Evolutionary conservation across 805 yeast genomes (phyloP).

Genomic region (Kluyveromyces nonfermentans): DNA sequence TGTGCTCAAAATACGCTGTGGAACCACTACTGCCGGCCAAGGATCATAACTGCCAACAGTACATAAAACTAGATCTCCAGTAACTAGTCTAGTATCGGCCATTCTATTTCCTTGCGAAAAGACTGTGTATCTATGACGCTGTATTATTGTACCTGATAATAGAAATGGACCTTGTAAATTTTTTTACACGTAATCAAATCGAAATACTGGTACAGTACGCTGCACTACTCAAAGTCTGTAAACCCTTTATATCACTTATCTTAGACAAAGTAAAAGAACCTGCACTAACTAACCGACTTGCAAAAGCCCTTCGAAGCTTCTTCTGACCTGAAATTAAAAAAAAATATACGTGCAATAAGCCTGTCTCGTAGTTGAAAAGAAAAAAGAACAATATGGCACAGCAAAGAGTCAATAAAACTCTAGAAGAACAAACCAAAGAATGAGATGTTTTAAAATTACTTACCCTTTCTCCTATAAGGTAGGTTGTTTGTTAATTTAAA

Average conservation of each 20-base stretch:
- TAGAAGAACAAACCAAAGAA: not conserved
- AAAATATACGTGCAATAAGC: no score
- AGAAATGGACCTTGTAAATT: no score
- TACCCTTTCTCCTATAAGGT: not conserved
- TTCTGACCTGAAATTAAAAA: no score
- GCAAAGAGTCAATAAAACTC: not conserved
- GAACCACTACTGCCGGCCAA: slow-evolving; percentile 30
- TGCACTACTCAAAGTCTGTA: no score
- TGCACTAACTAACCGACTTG: no score
- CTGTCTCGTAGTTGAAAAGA: not conserved
- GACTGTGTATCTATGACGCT: not conserved
- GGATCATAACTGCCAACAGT: slow-evolving; percentile 30
- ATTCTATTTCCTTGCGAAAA: not conserved
- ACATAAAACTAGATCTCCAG: slow-evolving; percentile 28
- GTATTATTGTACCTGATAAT: not conserved
- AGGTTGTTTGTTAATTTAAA: not conserved
- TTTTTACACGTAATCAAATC: no score
- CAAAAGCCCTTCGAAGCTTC: no score
- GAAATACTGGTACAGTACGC: no score
- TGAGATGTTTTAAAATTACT: not conserved
- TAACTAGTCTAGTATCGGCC: slow-evolving; percentile 14
- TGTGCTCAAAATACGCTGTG: slow-evolving; percentile 23
- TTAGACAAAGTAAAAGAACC: no score
- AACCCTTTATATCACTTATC: no score
- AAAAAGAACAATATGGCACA: not conserved